Evolutionary conservation across 495 filamentous ascomycete genomes (phyloP).

Genomic region (Penicillium coprophilum): DNA sequence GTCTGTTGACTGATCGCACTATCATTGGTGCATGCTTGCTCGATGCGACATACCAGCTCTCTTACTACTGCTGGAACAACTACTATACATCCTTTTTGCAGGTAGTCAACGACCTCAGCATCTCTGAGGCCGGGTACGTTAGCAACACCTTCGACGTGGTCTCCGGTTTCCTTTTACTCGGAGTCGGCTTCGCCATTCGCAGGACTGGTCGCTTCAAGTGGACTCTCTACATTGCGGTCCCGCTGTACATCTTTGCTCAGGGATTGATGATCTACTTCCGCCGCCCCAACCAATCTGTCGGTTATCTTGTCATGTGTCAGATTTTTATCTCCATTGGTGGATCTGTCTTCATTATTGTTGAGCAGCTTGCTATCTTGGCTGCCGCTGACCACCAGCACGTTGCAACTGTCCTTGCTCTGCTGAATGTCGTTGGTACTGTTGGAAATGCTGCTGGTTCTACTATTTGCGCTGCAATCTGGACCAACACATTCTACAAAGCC

Average conservation of each 20-base stretch:
- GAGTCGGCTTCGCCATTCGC: conserved; percentile 52
- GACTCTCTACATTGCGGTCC: conserved; percentile 56
- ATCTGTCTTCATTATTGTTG: conserved; percentile 55
- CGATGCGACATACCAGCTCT: conserved; percentile 56
- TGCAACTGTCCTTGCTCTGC: conserved; percentile 62
- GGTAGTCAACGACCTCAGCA: conserved; percentile 62
- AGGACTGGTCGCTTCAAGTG: conserved; percentile 53
- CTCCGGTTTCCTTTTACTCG: conserved; percentile 43
- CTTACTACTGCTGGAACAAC: conserved; percentile 49
- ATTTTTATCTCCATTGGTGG: conserved; percentile 68
- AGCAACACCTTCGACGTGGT: conserved; percentile 49
- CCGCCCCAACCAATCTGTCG: conserved; percentile 52
- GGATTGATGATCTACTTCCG: conserved; percentile 67
- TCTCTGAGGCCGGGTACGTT: conserved; percentile 54
- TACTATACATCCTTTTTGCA: conserved; percentile 72
- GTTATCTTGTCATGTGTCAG: conserved; percentile 69
- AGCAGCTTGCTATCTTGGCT: conserved; percentile 67
- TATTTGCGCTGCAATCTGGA: conserved; percentile 64
- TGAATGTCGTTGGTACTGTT: conserved; percentile 58
- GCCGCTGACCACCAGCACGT: conserved; percentile 61
- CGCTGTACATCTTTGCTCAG: conserved; percentile 53
- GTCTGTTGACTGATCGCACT: conserved; percentile 58
- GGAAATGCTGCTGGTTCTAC: conserved; percentile 64
- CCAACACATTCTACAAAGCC: conserved; percentile 51
- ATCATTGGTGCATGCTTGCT: conserved; percentile 60